A percentile compares a stretch with the other conserved stretches of the same genome.
Conservation (phyloP, 495 filamentous ascomycete genomes). For the Lentithecium fluviatile region DNA sequence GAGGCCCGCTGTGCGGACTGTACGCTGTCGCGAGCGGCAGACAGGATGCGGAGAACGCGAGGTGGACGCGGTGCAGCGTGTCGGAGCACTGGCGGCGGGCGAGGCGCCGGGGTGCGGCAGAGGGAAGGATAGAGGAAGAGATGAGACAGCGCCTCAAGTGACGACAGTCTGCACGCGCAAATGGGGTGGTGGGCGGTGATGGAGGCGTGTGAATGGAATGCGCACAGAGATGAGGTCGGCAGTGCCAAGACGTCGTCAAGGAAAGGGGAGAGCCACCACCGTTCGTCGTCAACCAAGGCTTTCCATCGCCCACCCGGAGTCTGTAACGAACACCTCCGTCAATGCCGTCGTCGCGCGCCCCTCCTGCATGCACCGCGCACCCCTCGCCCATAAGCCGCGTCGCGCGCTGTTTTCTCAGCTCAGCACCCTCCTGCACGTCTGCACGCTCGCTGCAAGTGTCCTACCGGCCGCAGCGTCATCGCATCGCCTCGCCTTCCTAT, state of each 20-base stretch:
- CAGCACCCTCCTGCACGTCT: not conserved
- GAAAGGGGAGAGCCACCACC: not conserved
- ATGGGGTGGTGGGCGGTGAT: not conserved
- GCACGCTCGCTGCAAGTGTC: no score
- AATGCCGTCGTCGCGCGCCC: not conserved
- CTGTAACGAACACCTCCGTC: slow-evolving; percentile 3
- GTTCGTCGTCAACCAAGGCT: not conserved
- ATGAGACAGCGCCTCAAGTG: not conserved
- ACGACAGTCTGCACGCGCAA: not conserved
- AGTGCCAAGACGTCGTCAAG: not conserved
- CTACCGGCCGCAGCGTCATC: slow-evolving; percentile 13
- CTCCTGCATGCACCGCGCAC: no score
- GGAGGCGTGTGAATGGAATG: slow-evolving; percentile 9
- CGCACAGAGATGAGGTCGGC: slow-evolving; percentile 1
- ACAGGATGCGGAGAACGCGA: slow-evolving; percentile 3
- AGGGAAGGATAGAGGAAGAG: not conserved
- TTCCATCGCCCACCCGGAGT: not conserved
- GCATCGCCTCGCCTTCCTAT: slow-evolving; percentile 2
- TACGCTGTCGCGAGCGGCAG: slow-evolving; percentile 4
- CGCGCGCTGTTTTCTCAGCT: not conserved
- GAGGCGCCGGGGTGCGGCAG: not conserved
- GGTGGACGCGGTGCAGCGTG: slow-evolving; percentile 21
- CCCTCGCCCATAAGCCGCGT: no score
- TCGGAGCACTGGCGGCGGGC: slow-evolving; percentile 1
- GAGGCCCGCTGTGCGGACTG: slow-evolving; percentile 1